These are phyloP conservation scores for Paxillus rubicundulus DNA, from an alignment of 768 basidiomycete species.

Conservation along the genomic window DNA sequence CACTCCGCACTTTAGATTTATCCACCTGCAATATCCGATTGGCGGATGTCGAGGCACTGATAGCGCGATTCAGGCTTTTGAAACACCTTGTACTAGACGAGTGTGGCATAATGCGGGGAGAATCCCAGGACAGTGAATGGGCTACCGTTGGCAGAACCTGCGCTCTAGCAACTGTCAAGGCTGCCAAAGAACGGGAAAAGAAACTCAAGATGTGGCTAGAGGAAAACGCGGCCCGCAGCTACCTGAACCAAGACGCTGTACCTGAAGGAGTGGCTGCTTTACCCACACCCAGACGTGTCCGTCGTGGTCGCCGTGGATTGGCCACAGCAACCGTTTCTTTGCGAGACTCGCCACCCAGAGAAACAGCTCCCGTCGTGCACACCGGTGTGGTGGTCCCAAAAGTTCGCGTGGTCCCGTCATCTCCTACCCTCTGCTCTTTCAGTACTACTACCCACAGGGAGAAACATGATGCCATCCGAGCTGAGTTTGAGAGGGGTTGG, in stretches of 20 bases:
- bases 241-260: background rate
- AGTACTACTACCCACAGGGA: conserved; percentile 42
- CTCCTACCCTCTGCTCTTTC: conserved; percentile 48
- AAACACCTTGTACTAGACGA: conserved; percentile 70
- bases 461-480: conserved; percentile 39
- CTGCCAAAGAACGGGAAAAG: conserved; percentile 68
- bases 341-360: conserved; percentile 31
- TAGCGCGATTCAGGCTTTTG: conserved; percentile 49
- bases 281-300: conserved; percentile 25
- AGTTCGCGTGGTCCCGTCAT: conserved; percentile 57
- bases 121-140: conserved; percentile 55
- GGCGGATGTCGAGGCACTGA: conserved; percentile 51
- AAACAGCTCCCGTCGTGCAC: conserved; percentile 9
- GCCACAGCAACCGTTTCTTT: conserved; percentile 66
- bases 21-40: conserved; percentile 63
- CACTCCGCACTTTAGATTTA: conserved; percentile 66
- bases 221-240: conserved; percentile 14
- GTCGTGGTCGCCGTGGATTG: conserved; percentile 57
- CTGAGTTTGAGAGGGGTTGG: conserved; percentile 64
- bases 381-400: conserved; percentile 28
- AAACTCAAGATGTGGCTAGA: conserved; percentile 52
- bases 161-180: conserved; percentile 58
- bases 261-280: conserved; percentile 2
- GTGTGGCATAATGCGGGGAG: conserved; percentile 54
- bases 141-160: conserved; percentile 56